Evolutionary conservation across 371 early-diverging fungal species (phyloP).

Genomic region (Cokeromyces recurvatus): DNA sequence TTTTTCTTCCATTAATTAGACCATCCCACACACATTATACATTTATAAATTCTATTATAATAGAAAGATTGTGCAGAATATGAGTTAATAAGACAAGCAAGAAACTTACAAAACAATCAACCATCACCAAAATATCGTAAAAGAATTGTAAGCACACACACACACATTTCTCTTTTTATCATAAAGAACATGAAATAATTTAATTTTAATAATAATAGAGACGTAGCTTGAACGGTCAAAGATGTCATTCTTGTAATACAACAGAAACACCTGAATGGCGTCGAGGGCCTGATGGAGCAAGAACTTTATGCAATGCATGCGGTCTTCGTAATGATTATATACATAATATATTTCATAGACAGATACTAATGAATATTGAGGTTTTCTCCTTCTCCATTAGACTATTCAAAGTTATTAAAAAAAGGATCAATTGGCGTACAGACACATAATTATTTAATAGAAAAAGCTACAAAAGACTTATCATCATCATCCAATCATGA

Average conservation of each 20-base stretch:
- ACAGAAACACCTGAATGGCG: slow-evolving; percentile 71
- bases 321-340: slow-evolving; percentile 48
- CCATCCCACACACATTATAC: too few relatives aligned
- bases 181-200: neutral
- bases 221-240: slow-evolving; percentile 33
- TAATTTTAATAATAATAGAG: slow-evolving; percentile 20
- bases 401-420: slow-evolving; percentile 20
- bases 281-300: slow-evolving; percentile 64
- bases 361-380: neutral
- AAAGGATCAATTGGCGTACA: slow-evolving; percentile 21
- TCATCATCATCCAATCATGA: too few relatives aligned
- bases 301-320: slow-evolving; percentile 66
- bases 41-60: too few relatives aligned
- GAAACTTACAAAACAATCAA: slow-evolving; percentile 21
- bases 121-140: slow-evolving; percentile 27
- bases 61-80: slow-evolving; percentile 22
- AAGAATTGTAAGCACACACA: slow-evolving; percentile 22
- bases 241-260: slow-evolving; percentile 56
- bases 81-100: slow-evolving; percentile 32
- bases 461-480: neutral
- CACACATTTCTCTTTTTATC: neutral
- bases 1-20: neutral
- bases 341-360: neutral
- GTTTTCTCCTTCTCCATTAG: slow-evolving; percentile 10
- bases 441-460: slow-evolving; percentile 11